A percentile compares a stretch with the other conserved stretches of the same genome.
Evolutionary conservation across 1,284 basidiomycete genomes (phyloP).

Genomic region (Pseudozyma sp.): DNA sequence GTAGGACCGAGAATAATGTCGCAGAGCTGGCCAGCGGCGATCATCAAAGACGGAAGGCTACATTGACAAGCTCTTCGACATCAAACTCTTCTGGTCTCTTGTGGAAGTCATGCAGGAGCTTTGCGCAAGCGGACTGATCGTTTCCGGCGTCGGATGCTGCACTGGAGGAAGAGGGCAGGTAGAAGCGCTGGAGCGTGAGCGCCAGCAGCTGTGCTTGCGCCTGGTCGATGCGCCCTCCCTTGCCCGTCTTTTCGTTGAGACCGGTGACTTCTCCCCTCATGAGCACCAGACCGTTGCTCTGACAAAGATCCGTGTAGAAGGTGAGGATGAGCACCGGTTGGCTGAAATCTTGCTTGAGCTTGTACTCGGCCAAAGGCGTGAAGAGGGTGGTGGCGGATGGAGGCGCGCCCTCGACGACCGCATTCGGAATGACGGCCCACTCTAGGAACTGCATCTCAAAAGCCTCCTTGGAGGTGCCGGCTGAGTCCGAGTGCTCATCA

Average conservation of each 20-base stretch:
- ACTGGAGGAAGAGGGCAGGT: conserved; percentile 36
- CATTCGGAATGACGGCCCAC: conserved; percentile 58
- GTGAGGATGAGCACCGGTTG: conserved; percentile 91
- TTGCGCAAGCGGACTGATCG: conserved; percentile 35
- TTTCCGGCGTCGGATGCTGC: conserved; percentile 14
- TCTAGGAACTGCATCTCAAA: conserved; percentile 67
- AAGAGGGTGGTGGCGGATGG: conserved; percentile 75
- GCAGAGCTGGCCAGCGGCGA: too few species aligned
- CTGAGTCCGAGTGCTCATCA: conserved; percentile 24
- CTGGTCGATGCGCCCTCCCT: conserved; percentile 72
- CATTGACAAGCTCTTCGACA: conserved; percentile 55
- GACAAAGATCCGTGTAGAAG: conserved; percentile 87
- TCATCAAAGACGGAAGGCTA: conserved; percentile 42
- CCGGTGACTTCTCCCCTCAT: conserved; percentile 92
- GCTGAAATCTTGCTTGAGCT: conserved; percentile 84
- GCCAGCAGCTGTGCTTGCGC: conserved; percentile 62
- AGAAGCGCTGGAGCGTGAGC: conserved; percentile 64
- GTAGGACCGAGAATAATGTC: too few species aligned
- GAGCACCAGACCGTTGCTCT: conserved; percentile 84
- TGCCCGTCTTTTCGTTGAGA: conserved; percentile 56
- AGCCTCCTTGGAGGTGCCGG: conserved; percentile 38
- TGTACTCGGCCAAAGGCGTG: conserved; percentile 94
- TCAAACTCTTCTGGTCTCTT: conserved; percentile 55
- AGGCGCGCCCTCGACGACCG: conserved; percentile 15
- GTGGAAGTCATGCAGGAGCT: conserved; percentile 61